These are phyloP conservation scores for Medicago truncatula DNA, from an alignment of 306 rosid species.

Conservation along the genomic window MtrunA17r5.0-ANR NC_053047.1:3832001-3832500, in stretches of 20 bases:
- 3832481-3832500: not conserved
- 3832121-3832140: not conserved
- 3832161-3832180: conserved; percentile 18
- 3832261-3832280: conserved; percentile 83
- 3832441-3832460: not conserved
- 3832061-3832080: conserved; percentile 4
- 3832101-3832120: not conserved
- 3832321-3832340: conserved; percentile 80
- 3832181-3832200: conserved; percentile 56
- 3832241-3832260: conserved; percentile 90
- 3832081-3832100: not conserved
- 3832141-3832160: conserved; percentile 31
- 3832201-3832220: conserved; percentile 44
- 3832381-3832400: not conserved
- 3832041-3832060: not conserved
- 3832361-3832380: conserved; percentile 87
- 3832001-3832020: not conserved
- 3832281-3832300: conserved; percentile 74
- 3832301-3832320: conserved; percentile 56
- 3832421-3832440: not conserved
- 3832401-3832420: not conserved
- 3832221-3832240: conserved; percentile 78
- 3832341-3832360: conserved; percentile 90
- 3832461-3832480: not conserved
- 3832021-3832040: not conserved